Percentiles rank a stretch among this genome's conserved stretches.
phyloP scores from a whole-genome alignment of 2,329 filamentous ascomycete species.

The Xylaria arbuscula region DNA sequence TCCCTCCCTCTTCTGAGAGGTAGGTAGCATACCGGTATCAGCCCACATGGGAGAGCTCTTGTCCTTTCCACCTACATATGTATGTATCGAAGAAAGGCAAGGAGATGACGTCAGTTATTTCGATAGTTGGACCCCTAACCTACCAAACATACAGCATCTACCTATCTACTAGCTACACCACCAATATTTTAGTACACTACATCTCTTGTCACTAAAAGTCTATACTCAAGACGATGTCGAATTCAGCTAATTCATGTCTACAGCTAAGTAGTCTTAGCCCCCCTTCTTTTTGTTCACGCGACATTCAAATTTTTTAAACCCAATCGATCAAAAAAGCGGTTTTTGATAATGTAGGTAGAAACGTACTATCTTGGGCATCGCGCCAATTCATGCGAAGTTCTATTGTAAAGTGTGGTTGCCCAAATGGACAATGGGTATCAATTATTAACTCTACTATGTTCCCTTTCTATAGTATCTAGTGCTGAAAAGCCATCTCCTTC shows the following conservation, averaged over 20 bases:
- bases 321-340: neutral
- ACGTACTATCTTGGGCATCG: neutral
- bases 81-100: neutral
- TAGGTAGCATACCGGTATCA: neutral
- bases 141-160: no score
- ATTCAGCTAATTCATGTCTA: neutral
- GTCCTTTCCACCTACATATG: neutral
- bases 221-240: neutral
- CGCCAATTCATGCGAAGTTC: neutral
- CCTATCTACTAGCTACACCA: neutral
- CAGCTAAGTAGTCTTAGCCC: neutral
- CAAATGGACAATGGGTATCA: neutral
- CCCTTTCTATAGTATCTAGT: neutral
- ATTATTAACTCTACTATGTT: neutral
- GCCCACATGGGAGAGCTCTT: constrained; percentile 1
- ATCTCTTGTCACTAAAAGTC: no score
- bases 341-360: neutral
- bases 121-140: neutral
- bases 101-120: constrained; percentile 33
- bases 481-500: neutral
- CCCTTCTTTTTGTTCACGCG: neutral
- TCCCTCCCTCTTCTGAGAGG: neutral
- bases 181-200: no score
- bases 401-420: neutral
- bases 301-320: neutral